phyloP scores from a whole-genome alignment of 345 rosid genomes.

The Citrus maxima region DNA sequence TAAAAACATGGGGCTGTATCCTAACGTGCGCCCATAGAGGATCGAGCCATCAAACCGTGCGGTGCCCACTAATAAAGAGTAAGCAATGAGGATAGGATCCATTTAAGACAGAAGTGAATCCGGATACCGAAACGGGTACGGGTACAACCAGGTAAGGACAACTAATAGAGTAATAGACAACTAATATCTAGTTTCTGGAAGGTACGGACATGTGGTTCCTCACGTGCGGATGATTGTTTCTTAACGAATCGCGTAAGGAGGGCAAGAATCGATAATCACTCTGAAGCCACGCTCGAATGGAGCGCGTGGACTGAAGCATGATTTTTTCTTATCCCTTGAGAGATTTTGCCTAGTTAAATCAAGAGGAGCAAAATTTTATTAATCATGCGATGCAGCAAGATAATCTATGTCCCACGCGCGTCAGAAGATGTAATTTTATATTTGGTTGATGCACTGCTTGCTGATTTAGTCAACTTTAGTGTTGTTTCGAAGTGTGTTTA shows the following conservation, averaged over 20 bases:
- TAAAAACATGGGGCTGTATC: neutral
- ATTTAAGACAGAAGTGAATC: neutral
- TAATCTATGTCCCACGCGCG: neutral
- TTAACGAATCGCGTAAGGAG: conserved; percentile 14
- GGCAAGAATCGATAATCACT: neutral
- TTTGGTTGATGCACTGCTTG: too few relatives aligned
- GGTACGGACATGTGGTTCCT: conserved; percentile 14
- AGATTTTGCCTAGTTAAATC: too few relatives aligned
- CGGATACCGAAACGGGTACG: conserved; percentile 12
- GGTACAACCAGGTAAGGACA: neutral
- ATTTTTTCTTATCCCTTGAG: neutral
- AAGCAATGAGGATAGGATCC: neutral
- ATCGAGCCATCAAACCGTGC: too few relatives aligned
- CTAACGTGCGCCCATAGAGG: neutral
- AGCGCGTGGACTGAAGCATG: neutral
- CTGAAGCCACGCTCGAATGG: neutral
- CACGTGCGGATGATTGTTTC: conserved; percentile 15
- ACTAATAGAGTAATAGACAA: neutral
- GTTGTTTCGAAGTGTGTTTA: too few relatives aligned
- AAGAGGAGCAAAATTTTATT: too few relatives aligned
- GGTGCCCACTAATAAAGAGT: neutral
- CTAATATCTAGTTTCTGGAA: neutral
- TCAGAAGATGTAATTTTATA: neutral
- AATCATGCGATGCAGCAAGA: neutral
- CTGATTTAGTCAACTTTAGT: too few relatives aligned